These are phyloP conservation scores for Tillandsia leiboldiana DNA, from an alignment of 176 grass and related monocot species.

Conservation along the genomic window DNA sequence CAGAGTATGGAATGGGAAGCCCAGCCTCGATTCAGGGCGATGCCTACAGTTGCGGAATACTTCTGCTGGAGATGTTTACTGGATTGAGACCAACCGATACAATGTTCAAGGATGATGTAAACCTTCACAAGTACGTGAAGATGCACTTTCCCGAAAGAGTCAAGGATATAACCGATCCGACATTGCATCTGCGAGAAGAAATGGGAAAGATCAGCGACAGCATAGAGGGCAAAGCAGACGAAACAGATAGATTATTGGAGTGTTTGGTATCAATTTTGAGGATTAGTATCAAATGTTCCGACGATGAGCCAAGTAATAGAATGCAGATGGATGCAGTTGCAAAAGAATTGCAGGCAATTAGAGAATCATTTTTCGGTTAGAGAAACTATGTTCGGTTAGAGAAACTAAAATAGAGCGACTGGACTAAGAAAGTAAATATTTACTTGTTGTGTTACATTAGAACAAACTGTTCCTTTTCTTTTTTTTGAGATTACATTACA, in stretches of 20 bases:
- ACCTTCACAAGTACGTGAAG: neutral
- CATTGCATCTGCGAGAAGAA: neutral
- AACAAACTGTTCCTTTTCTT: too few species aligned
- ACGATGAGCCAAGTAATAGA: neutral
- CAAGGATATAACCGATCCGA: neutral
- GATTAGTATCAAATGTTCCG: neutral
- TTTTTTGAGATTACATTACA: too few species aligned
- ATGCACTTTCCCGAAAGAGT: neutral
- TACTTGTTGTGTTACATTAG: too few species aligned
- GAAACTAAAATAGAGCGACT: too few species aligned
- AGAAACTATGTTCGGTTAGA: too few species aligned
- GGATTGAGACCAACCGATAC: conserved; percentile 20
- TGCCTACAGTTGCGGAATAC: conserved; percentile 24
- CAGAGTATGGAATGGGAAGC: neutral
- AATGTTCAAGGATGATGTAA: neutral
- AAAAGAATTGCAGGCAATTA: neutral
- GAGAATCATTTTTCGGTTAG: neutral
- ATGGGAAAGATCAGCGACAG: neutral
- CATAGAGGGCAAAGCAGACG: neutral
- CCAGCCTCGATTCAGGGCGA: conserved; percentile 16
- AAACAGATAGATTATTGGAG: neutral
- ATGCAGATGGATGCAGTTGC: neutral
- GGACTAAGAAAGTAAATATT: too few species aligned
- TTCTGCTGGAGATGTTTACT: conserved; percentile 23
- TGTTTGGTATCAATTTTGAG: neutral